A percentile compares a stretch with the other conserved stretches of the same genome.
Conservation (phyloP, 2,329 filamentous ascomycete species). For the Beauveria asiatica region DNA sequence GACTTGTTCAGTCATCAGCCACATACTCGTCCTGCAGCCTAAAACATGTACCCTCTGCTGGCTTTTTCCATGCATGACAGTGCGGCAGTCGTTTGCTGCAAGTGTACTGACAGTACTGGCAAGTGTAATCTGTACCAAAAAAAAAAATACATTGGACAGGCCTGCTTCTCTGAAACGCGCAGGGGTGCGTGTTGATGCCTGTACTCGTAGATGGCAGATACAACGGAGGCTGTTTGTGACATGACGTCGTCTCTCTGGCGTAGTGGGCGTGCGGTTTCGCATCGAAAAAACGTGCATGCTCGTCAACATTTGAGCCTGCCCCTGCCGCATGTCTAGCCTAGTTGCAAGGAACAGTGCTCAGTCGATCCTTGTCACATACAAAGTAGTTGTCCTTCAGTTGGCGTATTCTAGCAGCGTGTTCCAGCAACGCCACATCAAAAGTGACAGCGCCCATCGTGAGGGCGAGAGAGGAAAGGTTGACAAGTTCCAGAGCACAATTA, state of each 20-base stretch:
- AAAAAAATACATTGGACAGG: neutral
- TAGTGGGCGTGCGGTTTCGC: too few species aligned
- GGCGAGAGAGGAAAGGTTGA: neutral
- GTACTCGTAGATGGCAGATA: too few species aligned
- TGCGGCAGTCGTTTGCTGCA: neutral
- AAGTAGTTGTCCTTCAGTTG: neutral
- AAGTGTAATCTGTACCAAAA: too few species aligned
- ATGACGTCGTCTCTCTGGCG: neutral
- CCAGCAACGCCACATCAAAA: neutral
- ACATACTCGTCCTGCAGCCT: neutral
- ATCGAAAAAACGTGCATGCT: neutral
- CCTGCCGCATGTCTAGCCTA: neutral
- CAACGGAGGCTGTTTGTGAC: neutral
- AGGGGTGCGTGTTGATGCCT: neutral
- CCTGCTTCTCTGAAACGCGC: neutral
- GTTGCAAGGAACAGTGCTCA: neutral
- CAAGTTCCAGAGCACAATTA: neutral
- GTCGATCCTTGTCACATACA: neutral
- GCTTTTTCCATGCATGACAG: neutral
- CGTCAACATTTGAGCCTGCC: neutral
- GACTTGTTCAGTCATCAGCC: too few species aligned
- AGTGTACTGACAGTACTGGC: too few species aligned
- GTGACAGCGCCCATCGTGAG: neutral
- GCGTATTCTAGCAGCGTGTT: neutral
- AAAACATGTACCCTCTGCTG: neutral